Conservation (phyloP, 2,329 filamentous ascomycete genomes). For the Didymellaceae sp. region DNA sequence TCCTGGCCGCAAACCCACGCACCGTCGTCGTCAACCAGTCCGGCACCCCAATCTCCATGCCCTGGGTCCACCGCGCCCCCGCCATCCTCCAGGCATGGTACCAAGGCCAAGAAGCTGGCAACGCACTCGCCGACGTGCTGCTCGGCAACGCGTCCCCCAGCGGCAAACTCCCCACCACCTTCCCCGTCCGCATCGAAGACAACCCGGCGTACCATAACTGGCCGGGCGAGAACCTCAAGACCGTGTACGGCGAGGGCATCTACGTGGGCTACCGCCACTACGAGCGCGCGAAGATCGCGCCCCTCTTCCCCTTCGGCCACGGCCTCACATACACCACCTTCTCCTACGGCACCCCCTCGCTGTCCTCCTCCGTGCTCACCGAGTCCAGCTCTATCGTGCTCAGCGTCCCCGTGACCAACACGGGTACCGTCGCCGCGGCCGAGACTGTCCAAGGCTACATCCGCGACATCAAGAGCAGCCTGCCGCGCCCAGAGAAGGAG, state of each 20-base stretch:
- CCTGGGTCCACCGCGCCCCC: slow-evolving; percentile 70
- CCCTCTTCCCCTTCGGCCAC: slow-evolving; percentile 78
- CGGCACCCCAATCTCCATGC: slow-evolving; percentile 74
- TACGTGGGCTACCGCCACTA: slow-evolving; percentile 78
- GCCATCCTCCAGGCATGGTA: slow-evolving; percentile 81
- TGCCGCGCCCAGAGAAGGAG: slow-evolving; percentile 74
- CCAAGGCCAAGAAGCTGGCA: slow-evolving; percentile 84
- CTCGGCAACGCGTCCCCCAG: slow-evolving; percentile 77
- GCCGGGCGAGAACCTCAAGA: slow-evolving; percentile 72
- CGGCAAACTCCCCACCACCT: slow-evolving; percentile 76
- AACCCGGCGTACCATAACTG: slow-evolving; percentile 76
- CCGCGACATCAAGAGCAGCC: slow-evolving; percentile 65
- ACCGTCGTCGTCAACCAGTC: slow-evolving; percentile 77
- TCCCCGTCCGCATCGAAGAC: slow-evolving; percentile 65
- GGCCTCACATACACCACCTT: slow-evolving; percentile 80
- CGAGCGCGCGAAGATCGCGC: slow-evolving; percentile 65
- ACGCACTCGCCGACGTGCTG: slow-evolving; percentile 78
- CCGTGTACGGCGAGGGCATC: slow-evolving; percentile 74
- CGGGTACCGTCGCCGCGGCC: slow-evolving; percentile 62
- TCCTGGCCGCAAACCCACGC: slow-evolving; percentile 70
- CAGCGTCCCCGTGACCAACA: slow-evolving; percentile 61
- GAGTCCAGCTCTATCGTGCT: slow-evolving; percentile 57
- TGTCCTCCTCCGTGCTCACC: slow-evolving; percentile 57
- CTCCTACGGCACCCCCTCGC: slow-evolving; percentile 64
- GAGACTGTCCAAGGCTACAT: slow-evolving; percentile 75